Base-by-base conservation (phyloP, 2,329 filamentous ascomycete genomes). In the Colletotrichum shisoi region DNA sequence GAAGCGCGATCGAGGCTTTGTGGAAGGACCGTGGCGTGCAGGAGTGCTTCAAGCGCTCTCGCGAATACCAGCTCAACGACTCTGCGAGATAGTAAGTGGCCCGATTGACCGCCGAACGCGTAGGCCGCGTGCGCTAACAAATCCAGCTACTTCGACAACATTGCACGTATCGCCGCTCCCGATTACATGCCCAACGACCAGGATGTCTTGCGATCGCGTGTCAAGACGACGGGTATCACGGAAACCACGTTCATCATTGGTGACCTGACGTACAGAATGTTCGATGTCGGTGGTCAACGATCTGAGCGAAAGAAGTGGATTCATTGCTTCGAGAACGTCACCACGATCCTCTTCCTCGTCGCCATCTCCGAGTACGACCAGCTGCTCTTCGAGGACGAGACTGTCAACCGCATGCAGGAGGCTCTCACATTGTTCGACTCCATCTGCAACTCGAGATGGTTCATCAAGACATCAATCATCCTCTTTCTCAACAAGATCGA, bases 301-400 rank as follows among this genome's bases (percentile, higher is more conserved):
- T 97, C 93, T 7, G 94, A 97, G 82, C 90, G 94, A 78, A 97
- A 97, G 91, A 97, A 97, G 88, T 97, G 94, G 94, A 97, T 97
- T 74, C 94, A 97, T 83, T 97, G 94, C 83, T 97, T 97, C 80
- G 94, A 97, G 83, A 97, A 97, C 74, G 94, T 97, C 75, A 97
- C 93, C 9, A 96, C 94, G 11, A 96, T 97, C 73, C 90, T 97
- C 45, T 97, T 97, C 89, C 83, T 97, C 63, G 94, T 97, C 72
- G 94, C 94, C 80, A 97, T 97, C 73, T 97, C 93, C 72, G 94
- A 97, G 80, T 97, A 97, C 83, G 94, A 97, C 78, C 94, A 97
- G 82, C 85, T 97, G 69, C 86, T 97, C 52, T 97, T 97, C 78
- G 94, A 97, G 78, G 94, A 97, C 76, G 94, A 97, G 84, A 97